Conservation (phyloP, 441 rosid species). For the Syzygium syzygioides region DNA sequence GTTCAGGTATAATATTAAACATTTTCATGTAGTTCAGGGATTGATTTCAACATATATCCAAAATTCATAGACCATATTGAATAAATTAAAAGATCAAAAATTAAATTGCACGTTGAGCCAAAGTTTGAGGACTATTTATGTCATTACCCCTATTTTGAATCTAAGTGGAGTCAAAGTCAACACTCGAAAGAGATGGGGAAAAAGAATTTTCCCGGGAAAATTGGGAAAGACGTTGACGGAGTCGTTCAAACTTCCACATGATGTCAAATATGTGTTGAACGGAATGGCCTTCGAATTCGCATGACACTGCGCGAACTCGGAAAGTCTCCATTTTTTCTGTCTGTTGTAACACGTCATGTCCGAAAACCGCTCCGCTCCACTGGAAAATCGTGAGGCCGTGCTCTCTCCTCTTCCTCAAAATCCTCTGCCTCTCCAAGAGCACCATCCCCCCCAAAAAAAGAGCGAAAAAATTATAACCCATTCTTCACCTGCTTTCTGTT, state of each 20-base stretch:
- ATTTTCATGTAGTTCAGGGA: no score
- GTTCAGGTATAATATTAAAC: no score
- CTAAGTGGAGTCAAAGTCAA: not conserved
- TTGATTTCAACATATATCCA: no score
- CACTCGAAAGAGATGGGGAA: not conserved
- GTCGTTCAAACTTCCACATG: not conserved
- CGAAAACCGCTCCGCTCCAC: not conserved
- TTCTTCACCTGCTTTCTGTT: not conserved
- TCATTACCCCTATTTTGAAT: no score
- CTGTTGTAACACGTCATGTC: not conserved
- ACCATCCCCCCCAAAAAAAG: not conserved
- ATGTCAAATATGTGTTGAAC: not conserved
- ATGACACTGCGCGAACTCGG: not conserved
- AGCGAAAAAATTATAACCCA: not conserved
- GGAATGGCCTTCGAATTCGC: not conserved
- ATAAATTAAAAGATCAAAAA: no score
- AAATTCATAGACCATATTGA: no score
- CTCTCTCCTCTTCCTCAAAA: not conserved
- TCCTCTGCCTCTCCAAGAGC: not conserved
- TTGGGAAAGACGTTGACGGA: not conserved
- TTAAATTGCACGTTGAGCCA: no score
- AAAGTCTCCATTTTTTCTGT: not conserved
- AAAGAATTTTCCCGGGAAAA: not conserved
- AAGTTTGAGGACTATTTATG: no score
- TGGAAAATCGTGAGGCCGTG: not conserved